phyloP scores from a whole-genome alignment of 331 rosid species.

The Malus hybrid region DNA sequence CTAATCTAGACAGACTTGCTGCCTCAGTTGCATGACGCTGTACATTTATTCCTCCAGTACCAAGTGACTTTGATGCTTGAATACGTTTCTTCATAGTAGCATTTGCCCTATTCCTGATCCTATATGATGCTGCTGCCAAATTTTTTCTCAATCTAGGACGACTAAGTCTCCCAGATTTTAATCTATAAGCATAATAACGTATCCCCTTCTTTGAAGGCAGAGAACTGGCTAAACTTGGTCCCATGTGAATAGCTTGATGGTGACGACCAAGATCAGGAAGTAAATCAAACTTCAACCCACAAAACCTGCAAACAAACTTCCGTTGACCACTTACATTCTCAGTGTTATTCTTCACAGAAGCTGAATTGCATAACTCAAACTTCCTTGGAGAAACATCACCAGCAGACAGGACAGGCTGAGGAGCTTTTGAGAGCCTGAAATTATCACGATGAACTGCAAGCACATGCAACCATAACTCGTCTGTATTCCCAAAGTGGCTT shows the following conservation, averaged over 20 bases:
- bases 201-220: constrained; percentile 75
- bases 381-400: constrained; percentile 52
- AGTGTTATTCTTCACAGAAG: constrained; percentile 45
- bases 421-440: constrained; percentile 55
- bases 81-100: constrained; percentile 64
- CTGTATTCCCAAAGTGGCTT: constrained; percentile 79
- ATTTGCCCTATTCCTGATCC: constrained; percentile 75
- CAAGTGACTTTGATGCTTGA: constrained; percentile 59
- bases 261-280: constrained; percentile 98
- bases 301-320: constrained; percentile 78
- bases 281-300: constrained; percentile 93
- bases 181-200: constrained; percentile 69
- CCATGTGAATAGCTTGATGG: constrained; percentile 99
- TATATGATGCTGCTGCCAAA: constrained; percentile 66
- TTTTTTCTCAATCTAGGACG: constrained; percentile 74
- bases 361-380: constrained; percentile 41
- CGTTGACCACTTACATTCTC: constrained; percentile 52
- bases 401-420: constrained; percentile 36
- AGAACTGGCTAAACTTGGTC: constrained; percentile 55
- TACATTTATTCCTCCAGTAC: constrained; percentile 29
- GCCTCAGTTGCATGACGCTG: constrained; percentile 44
- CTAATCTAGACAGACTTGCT: constrained; percentile 42
- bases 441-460: constrained; percentile 59
- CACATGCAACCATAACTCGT: constrained; percentile 87
- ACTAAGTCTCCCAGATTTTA: constrained; percentile 91